Base-by-base conservation (phyloP, 1,284 basidiomycete genomes). In the Jaminaea rosea region DNA sequence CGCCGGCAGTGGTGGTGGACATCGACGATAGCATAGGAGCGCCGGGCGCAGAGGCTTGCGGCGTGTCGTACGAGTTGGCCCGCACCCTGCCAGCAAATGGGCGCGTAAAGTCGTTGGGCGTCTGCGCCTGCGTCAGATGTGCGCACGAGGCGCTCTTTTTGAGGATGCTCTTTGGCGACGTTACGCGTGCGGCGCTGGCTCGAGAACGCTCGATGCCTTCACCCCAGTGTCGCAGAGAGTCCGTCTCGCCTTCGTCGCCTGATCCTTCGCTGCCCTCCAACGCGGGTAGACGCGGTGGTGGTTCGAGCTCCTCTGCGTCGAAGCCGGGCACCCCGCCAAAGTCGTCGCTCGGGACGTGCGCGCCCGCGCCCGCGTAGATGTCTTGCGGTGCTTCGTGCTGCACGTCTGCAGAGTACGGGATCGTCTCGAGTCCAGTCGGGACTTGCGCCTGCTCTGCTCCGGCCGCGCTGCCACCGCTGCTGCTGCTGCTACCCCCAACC, bases 81-180 rank as follows among this genome's bases (percentile, higher is more conserved):
- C 75, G 66, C 34, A 65, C 58, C 10, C 75, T 69, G 1, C 58
- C 60, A 42, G 63, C 61, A 46, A 68, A 73, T 2, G 65, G 63
- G 46, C 56, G 63, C 27, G 63, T 59, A 29, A 63, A 59, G 4
- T 13, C 23, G 9, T 19, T 8, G 6, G 31, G 47, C 26, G 49
- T 23, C 0, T 50, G 53, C 44, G 56, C 50, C n/a, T 23, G 39
- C 19, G 11, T 23, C 23, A 61, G 52, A 17, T 66, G 55, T 4
- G 59, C 54, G 13, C 49, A 59, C 26, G 62, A 64, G 32, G 52
- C 51, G 19, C 56, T 64, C 50, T 57, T 51, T 80, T 94, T 96
- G 59, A 97, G 77, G 60, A 97, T 96, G 31, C 91, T 86, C 75
- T 82, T 87, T 41, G 83, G 78, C 6, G 92, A 89, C 62, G 76